Base-by-base conservation (phyloP, 1,284 basidiomycete species). In the Moniliella sp. region DNA sequence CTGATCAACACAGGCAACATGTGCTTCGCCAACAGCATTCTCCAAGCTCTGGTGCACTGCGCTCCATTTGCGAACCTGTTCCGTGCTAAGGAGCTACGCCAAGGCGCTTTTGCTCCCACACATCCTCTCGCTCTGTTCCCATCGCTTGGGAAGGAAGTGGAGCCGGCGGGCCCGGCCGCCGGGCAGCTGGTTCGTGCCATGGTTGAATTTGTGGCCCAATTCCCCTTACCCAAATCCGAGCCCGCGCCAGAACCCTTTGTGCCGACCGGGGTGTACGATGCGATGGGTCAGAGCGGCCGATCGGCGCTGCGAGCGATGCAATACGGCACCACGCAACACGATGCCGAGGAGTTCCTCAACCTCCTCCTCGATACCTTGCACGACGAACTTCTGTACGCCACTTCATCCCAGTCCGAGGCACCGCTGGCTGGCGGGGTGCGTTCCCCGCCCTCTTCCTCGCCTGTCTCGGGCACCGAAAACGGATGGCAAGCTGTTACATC, bases 291-390 rank as follows among this genome's bases (percentile, higher is more conserved):
- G n/a, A n/a, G n/a, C n/a, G n/a, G n/a, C n/a, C n/a, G n/a, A n/a
- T n/a, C n/a, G n/a, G n/a, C n/a, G n/a, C n/a, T n/a, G n/a, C n/a
- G n/a, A n/a, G n/a, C n/a, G n/a, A n/a, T n/a, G n/a, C n/a, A n/a
- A n/a, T n/a, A 18, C 86, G 86, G 0, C 79, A 84, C 43, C 88
- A 97, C 65, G 88, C n/a, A n/a, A n/a, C n/a, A 97, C 63, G 88
- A 97, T 41, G 88, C 88, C 0, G 86, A 97, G 61, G 88, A 97
- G 63, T 97, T 93, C 63, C 68, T 94, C n/a, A 86, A 88, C 5
- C 91, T 93, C 65, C 86, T 83, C 65, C 67, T 94, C 27, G 84
- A 93, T 58, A 82, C 83, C 0, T 66, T 97, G 2, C 84, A 93
- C 61, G 88, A 97, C 54, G 88, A 97, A 63, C 62, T 94, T 10